phyloP scores from a whole-genome alignment of 2,329 filamentous ascomycete species.

The Aspergillus felis region DNA sequence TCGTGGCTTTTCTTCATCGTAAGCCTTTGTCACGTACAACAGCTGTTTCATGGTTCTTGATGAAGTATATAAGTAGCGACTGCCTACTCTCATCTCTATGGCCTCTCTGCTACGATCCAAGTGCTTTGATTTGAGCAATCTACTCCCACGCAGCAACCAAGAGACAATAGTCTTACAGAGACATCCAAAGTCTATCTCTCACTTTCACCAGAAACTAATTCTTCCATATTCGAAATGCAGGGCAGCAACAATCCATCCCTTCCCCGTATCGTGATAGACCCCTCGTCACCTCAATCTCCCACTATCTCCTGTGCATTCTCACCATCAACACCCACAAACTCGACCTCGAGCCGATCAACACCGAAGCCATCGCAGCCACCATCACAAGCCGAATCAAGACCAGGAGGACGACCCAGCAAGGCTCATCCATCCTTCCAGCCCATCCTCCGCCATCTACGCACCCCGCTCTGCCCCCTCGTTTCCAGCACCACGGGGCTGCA shows the following conservation, averaged over 20 bases:
- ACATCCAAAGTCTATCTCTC: too few species aligned
- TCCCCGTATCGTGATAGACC: neutral
- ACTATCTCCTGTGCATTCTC: neutral
- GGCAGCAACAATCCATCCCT: neutral
- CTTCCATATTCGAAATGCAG: neutral
- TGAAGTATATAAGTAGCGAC: neutral
- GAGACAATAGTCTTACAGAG: too few species aligned
- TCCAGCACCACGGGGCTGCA: slow-evolving; percentile 31
- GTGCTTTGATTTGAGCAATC: neutral
- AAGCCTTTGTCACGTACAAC: neutral
- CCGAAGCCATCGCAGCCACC: neutral
- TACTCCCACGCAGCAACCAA: neutral
- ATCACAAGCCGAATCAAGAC: neutral
- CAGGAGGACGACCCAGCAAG: neutral
- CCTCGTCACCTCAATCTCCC: slow-evolving; percentile 2
- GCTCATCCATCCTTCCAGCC: slow-evolving; percentile 8
- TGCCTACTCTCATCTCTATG: neutral
- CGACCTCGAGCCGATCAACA: neutral
- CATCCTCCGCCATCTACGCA: slow-evolving; percentile 26
- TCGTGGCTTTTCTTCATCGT: neutral
- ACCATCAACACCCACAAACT: neutral
- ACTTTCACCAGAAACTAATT: neutral
- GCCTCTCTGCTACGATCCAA: neutral
- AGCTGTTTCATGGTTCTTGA: neutral
- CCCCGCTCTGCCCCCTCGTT: slow-evolving; percentile 34